Evolutionary conservation across 495 filamentous ascomycete genomes (phyloP).

Genomic region (Tuber umbilicatum): DNA sequence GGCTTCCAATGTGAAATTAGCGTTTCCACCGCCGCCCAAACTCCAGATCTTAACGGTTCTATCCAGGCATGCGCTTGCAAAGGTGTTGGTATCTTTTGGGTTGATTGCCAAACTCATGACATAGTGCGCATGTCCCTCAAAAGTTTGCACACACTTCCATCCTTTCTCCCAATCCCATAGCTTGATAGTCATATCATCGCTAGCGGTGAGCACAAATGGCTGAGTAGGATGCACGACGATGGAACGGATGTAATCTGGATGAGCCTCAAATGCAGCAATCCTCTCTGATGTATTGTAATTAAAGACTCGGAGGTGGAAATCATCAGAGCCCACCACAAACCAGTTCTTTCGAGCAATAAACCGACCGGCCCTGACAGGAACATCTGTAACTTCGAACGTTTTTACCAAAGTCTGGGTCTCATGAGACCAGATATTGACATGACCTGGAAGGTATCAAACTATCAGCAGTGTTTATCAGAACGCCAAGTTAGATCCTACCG

Average conservation of each 20-base stretch:
- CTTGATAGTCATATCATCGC: slow-evolving; percentile 99
- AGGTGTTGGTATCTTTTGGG: slow-evolving; percentile 97
- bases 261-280: slow-evolving; percentile 95
- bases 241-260: slow-evolving; percentile 97
- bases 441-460: slow-evolving; percentile 50
- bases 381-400: slow-evolving; percentile 98
- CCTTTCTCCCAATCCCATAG: slow-evolving; percentile 98
- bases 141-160: slow-evolving; percentile 97
- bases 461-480: slow-evolving; percentile 20
- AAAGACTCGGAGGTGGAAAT: slow-evolving; percentile 93
- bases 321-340: slow-evolving; percentile 97
- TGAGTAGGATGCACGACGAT: slow-evolving; percentile 96
- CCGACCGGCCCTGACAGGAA: slow-evolving; percentile 91
- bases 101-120: slow-evolving; percentile 99
- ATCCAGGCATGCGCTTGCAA: slow-evolving; percentile 93
- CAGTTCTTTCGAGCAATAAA: slow-evolving; percentile 98
- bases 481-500: slow-evolving; percentile 52
- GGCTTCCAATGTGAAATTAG: slow-evolving; percentile 93
- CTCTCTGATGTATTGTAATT: slow-evolving; percentile 99
- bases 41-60: slow-evolving; percentile 98
- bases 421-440: slow-evolving; percentile 99
- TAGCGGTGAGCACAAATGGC: slow-evolving; percentile 91
- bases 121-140: slow-evolving; percentile 96
- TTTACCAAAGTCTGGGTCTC: slow-evolving; percentile 97
- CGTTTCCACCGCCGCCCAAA: slow-evolving; percentile 70